These are phyloP conservation scores for Castanea crenata DNA, from an alignment of 306 rosid genomes.

Conservation along the genomic window DNA sequence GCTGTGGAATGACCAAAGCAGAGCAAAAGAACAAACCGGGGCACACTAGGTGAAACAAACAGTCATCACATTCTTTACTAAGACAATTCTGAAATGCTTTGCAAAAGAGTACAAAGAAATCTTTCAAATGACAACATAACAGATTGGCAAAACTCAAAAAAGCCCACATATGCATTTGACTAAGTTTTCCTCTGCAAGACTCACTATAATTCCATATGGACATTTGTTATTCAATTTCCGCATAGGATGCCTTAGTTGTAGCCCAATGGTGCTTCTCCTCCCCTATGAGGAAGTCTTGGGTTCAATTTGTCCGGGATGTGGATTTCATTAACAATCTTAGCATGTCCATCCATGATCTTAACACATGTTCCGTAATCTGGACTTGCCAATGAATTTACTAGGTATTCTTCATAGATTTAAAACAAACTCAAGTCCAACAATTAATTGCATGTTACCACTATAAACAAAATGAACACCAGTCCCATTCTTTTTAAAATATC, in stretches of 20 bases:
- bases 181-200: background rate
- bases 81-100: background rate
- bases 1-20: background rate
- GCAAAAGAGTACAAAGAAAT: background rate
- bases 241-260: background rate
- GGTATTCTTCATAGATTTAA: background rate
- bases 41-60: background rate
- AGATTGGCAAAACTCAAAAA: background rate
- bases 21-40: no score
- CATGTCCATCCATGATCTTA: background rate
- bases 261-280: background rate
- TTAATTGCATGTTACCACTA: background rate
- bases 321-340: background rate
- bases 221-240: background rate
- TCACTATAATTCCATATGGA: background rate
- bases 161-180: background rate
- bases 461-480: background rate
- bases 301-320: background rate
- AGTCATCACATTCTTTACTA: background rate
- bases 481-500: background rate
- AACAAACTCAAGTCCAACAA: background rate
- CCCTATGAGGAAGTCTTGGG: background rate
- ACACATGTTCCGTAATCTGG: background rate
- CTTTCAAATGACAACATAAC: background rate
- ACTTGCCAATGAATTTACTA: background rate